Conservation (phyloP, 208 protist species). For the Naegleria fowleri region DNA sequence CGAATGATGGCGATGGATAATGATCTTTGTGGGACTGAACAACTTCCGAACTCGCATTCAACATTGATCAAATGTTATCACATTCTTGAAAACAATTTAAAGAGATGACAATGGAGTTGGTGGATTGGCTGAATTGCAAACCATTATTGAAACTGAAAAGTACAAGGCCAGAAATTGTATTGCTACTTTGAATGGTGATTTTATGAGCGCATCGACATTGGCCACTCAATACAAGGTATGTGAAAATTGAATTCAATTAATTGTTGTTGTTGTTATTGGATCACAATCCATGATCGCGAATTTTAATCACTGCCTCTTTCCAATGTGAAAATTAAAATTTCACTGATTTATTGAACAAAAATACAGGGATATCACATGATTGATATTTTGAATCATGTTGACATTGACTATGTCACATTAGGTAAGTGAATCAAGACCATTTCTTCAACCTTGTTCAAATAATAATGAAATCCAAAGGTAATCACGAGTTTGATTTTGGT, state of each 20-base stretch:
- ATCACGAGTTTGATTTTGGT: constrained; percentile 28
- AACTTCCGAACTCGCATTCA: too few species aligned
- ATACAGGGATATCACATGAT: neutral
- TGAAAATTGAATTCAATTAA: too few species aligned
- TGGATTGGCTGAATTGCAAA: neutral
- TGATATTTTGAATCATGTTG: neutral
- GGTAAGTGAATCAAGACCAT: neutral
- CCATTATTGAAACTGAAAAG: neutral
- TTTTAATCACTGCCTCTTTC: too few species aligned
- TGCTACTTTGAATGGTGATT: constrained; percentile 19
- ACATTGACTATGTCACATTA: neutral
- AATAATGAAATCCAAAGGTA: neutral
- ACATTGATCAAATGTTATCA: too few species aligned
- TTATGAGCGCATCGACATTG: neutral
- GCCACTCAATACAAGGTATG: neutral
- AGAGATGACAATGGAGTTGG: neutral
- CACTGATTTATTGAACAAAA: too few species aligned
- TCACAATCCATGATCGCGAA: too few species aligned
- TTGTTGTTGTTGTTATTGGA: too few species aligned
- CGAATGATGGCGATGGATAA: too few species aligned
- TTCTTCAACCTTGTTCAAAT: neutral
- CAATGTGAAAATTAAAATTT: too few species aligned
- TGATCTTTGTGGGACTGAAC: too few species aligned
- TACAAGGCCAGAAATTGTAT: neutral
- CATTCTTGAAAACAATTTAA: too few species aligned